phyloP scores from a whole-genome alignment of 257 asterid species.

The Nicotiana noctiflora region DNA sequence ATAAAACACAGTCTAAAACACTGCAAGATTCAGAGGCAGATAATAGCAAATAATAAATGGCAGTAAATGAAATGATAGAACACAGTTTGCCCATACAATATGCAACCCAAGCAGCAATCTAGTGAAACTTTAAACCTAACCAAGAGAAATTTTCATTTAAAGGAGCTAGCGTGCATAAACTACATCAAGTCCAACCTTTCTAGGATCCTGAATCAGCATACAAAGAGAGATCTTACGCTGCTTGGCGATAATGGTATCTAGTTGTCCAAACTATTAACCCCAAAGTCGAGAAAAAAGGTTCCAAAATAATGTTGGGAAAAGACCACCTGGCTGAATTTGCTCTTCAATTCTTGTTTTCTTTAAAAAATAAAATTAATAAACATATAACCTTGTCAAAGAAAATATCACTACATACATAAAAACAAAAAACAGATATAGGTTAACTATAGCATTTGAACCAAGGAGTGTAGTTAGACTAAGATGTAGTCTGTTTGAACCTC shows the following conservation, averaged over 20 bases:
- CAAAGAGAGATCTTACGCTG: not conserved
- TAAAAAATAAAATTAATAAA: not conserved
- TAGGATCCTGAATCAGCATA: not conserved
- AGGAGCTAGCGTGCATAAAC: not conserved
- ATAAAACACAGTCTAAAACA: not conserved
- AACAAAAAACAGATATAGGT: not conserved
- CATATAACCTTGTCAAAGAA: not conserved
- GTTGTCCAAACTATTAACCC: not conserved
- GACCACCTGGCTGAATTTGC: not conserved
- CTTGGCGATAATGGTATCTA: not conserved
- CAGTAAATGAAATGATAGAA: not conserved
- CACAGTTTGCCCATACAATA: slow-evolving; percentile 7
- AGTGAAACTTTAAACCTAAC: not conserved
- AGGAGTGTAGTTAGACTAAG: not conserved
- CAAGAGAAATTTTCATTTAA: not conserved
- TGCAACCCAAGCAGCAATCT: not conserved
- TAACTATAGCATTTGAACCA: not conserved
- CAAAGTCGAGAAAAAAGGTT: not conserved
- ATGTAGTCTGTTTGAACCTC: not conserved
- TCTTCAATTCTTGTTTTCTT: not conserved
- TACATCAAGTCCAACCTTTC: not conserved
- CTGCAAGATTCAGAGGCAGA: not conserved
- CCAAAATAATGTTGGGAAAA: not conserved
- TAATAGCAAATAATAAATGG: not conserved
- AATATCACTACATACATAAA: not conserved